Percentiles rank a stretch among this genome's conserved stretches.
These are phyloP conservation scores for Xylaria sp. DNA, from an alignment of 2,329 filamentous ascomycete species.

Conservation along the genomic window DNA sequence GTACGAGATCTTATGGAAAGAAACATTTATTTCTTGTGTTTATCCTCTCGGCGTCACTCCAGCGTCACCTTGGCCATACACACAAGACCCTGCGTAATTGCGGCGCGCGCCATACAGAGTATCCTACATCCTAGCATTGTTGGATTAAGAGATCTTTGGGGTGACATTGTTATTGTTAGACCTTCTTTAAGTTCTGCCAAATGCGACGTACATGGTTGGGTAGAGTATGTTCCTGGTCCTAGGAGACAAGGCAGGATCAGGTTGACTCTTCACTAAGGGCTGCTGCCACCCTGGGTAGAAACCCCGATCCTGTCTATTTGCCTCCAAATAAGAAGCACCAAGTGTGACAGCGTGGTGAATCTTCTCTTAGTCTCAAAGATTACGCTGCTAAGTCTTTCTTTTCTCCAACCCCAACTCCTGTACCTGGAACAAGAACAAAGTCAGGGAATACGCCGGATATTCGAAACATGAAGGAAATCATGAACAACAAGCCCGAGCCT, in stretches of 20 bases:
- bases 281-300: neutral
- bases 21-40: neutral
- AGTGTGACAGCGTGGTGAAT: neutral
- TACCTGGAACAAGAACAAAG: neutral
- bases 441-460: too few relatives aligned
- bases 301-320: neutral
- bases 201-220: neutral
- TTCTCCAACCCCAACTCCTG: neutral
- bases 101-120: neutral
- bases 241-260: neutral
- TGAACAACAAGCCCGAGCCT: constrained; percentile 23
- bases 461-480: neutral
- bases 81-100: neutral
- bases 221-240: neutral
- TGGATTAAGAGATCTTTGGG: neutral
- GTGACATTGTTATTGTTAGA: neutral
- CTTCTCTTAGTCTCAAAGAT: neutral
- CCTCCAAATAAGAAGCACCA: neutral
- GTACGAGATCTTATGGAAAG: neutral
- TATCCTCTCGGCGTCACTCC: neutral
- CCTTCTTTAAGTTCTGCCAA: neutral
- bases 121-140: neutral
- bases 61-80: neutral
- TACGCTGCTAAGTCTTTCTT: neutral
- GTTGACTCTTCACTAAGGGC: neutral